Base-by-base conservation (phyloP, 2,329 filamentous ascomycete genomes). In the Sclerotinia sclerotiorum region DNA sequence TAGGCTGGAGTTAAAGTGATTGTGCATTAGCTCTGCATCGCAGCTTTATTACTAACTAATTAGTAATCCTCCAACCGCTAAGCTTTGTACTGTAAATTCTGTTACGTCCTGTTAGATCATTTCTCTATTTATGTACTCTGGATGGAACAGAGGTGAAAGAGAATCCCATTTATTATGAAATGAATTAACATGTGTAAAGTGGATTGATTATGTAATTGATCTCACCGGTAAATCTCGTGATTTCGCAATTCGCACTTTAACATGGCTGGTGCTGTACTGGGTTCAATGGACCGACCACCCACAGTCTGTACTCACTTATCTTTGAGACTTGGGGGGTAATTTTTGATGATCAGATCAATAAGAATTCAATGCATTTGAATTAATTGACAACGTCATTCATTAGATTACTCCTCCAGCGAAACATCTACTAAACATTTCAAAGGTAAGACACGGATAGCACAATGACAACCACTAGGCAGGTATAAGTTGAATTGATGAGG, bases 291-390 rank as follows among this genome's bases (percentile, higher is more conserved):
- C n/a, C n/a, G n/a, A n/a, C n/a, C n/a, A n/a, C n/a, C n/a, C n/a
- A n/a, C n/a, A n/a, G n/a, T n/a, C n/a, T n/a, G 39, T 5, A 55
- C 17, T 55, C 35, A 42, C 35, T 35, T 44, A 52, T 67, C 15
- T 52, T 27, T 54, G 44, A 67, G 39, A 67, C 55, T 67, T 66
- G 52, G 52, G 54, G 63, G 63, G 63, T 44, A 57, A 57, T 39
- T 49, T 13, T 46, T 21, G 10, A 66, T 66, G 63, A 62, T 67
- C 56, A 62, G 65, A 67, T 67, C 65, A 67, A 62, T 29, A 62
- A 46, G 24, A 61, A 54, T 62, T 42, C 56, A 62, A 62, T 67
- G 65, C 65, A 65, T 65, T 48, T 19, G 58, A 42, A 42, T 49
- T n/a, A 5, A 11, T 15, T n/a, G 42, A 67, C 54, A 67, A 67